These are phyloP conservation scores for Tetrastigma voinierianum DNA, from an alignment of 164 flowering plant species.

Conservation along the genomic window DNA sequence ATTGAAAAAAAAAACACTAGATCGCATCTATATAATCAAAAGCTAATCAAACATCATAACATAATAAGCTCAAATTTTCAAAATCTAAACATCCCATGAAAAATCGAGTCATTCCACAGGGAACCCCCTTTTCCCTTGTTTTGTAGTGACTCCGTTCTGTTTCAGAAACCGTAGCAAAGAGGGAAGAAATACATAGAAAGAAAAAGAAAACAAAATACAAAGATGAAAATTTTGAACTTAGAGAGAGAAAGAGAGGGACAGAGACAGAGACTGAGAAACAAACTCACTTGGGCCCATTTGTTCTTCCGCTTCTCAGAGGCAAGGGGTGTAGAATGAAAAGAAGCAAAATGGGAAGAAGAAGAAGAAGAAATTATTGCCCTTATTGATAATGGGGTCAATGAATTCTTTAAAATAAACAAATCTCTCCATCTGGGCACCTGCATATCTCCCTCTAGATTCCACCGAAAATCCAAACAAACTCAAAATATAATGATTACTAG, in stretches of 20 bases:
- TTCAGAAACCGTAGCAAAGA: no score
- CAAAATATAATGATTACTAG: neutral
- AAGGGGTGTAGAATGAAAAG: slow-evolving; percentile 54
- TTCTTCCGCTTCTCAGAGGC: slow-evolving; percentile 49
- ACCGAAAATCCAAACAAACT: neutral
- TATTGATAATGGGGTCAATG: slow-evolving; percentile 16
- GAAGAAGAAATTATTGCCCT: slow-evolving; percentile 2
- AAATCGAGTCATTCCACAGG: no score
- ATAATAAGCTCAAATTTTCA: no score
- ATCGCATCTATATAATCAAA: no score
- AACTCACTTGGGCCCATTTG: slow-evolving; percentile 47
- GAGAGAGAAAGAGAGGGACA: neutral
- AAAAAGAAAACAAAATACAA: neutral
- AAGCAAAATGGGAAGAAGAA: slow-evolving; percentile 22
- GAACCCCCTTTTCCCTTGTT: no score
- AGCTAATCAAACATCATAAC: no score
- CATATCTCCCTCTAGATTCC: slow-evolving; percentile 32
- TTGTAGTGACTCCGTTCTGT: no score
- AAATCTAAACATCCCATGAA: no score
- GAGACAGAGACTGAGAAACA: neutral
- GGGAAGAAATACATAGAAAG: neutral
- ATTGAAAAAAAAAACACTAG: no score
- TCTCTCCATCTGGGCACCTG: slow-evolving; percentile 44
- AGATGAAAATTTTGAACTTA: neutral
- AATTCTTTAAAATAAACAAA: slow-evolving; percentile 26